These are phyloP conservation scores for Babesia gibsoni DNA, from an alignment of 169 alveolate species.

Conservation along the genomic window DNA sequence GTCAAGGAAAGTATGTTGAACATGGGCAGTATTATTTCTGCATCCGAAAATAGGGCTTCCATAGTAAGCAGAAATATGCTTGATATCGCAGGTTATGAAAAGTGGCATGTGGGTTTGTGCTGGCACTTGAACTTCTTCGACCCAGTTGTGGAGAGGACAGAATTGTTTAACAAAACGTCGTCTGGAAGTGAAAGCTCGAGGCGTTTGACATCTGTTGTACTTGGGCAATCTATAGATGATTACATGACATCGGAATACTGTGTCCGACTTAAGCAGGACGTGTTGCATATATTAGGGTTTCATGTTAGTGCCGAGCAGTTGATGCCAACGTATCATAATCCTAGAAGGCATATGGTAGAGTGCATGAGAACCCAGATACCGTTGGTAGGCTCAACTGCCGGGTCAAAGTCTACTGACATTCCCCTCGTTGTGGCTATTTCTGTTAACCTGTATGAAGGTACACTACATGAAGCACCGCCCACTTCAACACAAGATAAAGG, in stretches of 20 bases:
- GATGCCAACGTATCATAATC: background rate
- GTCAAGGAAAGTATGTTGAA: too few relatives aligned
- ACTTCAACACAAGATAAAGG: too few relatives aligned
- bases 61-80: background rate
- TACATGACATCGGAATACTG: constrained; percentile 28
- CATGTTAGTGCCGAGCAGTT: background rate
- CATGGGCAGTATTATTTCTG: too few relatives aligned
- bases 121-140: constrained; percentile 33
- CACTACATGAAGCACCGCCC: too few relatives aligned
- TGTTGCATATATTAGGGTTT: constrained; percentile 20
- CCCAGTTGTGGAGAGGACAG: background rate
- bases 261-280: constrained; percentile 24
- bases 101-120: constrained; percentile 22
- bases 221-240: background rate
- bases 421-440: constrained; percentile 14
- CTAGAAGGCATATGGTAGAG: background rate
- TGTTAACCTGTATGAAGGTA: background rate
- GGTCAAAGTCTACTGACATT: background rate
- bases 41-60: background rate
- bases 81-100: background rate
- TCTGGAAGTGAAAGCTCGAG: background rate
- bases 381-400: background rate
- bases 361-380: background rate
- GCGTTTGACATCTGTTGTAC: background rate
- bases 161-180: background rate